Percentiles rank a stretch among this genome's conserved stretches.
Conservation (phyloP, 208 protist genomes). For the Lotmaria passim region DNA sequence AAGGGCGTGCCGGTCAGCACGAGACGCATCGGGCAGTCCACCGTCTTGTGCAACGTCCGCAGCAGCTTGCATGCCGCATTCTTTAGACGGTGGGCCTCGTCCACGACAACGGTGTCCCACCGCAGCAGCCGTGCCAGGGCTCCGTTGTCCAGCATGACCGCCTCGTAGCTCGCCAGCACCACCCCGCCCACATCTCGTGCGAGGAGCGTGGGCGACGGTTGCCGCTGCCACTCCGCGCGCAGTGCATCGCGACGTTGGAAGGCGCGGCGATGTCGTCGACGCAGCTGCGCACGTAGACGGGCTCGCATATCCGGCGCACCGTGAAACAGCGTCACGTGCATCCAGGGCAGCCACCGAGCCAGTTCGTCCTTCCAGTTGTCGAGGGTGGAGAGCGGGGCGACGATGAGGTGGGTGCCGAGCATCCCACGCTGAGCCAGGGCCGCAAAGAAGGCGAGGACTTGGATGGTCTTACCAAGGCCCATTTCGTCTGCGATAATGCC, state of each 20-base stretch:
- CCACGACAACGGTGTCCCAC: slow-evolving; percentile 78
- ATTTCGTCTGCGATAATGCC: slow-evolving; percentile 97
- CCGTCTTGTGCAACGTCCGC: slow-evolving; percentile 90
- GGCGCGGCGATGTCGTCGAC: slow-evolving; percentile 44
- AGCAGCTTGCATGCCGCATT: slow-evolving; percentile 91
- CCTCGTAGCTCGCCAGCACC: slow-evolving; percentile 96
- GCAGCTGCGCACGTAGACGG: slow-evolving; percentile 54
- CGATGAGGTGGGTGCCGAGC: slow-evolving; percentile 85
- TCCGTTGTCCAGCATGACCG: slow-evolving; percentile 68
- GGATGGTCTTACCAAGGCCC: slow-evolving; percentile 97
- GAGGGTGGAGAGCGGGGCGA: slow-evolving; percentile 92
- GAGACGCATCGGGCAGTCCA: slow-evolving; percentile 90
- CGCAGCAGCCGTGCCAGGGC: slow-evolving; percentile 33
- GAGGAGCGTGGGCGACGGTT: slow-evolving; percentile 11
- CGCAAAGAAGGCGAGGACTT: slow-evolving; percentile 89
- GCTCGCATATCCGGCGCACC: slow-evolving; percentile 32
- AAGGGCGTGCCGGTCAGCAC: slow-evolving; percentile 96
- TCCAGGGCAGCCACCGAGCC: slow-evolving; percentile 85
- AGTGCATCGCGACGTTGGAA: slow-evolving; percentile 41
- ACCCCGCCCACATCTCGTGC: slow-evolving; percentile 50
- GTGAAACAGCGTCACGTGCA: slow-evolving; percentile 74
- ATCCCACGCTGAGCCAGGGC: slow-evolving; percentile 71
- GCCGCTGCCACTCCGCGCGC: slow-evolving; percentile 51
- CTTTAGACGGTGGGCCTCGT: slow-evolving; percentile 96
- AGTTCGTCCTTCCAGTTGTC: slow-evolving; percentile 89